These are phyloP conservation scores for Kodamaea hsintzibuensis DNA, from an alignment of 805 yeast genomes.

Conservation along the genomic window DNA sequence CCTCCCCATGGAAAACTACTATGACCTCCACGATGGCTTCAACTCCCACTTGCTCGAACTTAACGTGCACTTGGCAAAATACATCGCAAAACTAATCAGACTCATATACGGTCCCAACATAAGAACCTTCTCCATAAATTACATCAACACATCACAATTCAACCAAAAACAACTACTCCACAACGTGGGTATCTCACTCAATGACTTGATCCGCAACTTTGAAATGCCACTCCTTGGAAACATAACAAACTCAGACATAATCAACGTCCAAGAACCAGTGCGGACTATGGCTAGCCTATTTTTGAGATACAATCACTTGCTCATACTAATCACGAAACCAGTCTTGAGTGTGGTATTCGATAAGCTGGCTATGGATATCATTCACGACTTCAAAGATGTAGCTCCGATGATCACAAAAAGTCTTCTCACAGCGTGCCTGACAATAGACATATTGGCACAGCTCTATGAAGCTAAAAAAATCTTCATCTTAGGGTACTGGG, in stretches of 20 bases:
- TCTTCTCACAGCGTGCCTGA: constrained; percentile 28
- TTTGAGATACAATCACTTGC: constrained; percentile 36
- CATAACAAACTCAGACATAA: constrained; percentile 21
- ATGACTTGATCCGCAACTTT: constrained; percentile 31
- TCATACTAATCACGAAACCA: constrained; percentile 35
- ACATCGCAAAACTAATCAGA: constrained; percentile 35
- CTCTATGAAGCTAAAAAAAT: constrained; percentile 29
- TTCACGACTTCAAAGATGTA: constrained; percentile 26
- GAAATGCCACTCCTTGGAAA: constrained; percentile 30
- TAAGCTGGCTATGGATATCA: constrained; percentile 18
- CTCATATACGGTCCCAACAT: constrained; percentile 42
- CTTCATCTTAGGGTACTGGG: constrained; percentile 41
- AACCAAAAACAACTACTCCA: constrained; percentile 35
- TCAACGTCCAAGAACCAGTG: constrained; percentile 16
- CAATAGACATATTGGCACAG: constrained; percentile 30
- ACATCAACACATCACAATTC: constrained; percentile 41
- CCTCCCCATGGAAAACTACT: constrained; percentile 35
- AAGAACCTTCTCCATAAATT: constrained; percentile 39
- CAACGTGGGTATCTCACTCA: constrained; percentile 29
- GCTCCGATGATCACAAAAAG: constrained; percentile 29
- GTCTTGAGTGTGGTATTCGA: constrained; percentile 33
- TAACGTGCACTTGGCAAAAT: constrained; percentile 42
- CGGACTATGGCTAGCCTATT: constrained; percentile 36
- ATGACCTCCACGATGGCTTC: constrained; percentile 31
- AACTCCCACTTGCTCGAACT: constrained; percentile 31